phyloP scores from a whole-genome alignment of 495 filamentous ascomycete genomes.

The Xylaria bambusicola region DNA sequence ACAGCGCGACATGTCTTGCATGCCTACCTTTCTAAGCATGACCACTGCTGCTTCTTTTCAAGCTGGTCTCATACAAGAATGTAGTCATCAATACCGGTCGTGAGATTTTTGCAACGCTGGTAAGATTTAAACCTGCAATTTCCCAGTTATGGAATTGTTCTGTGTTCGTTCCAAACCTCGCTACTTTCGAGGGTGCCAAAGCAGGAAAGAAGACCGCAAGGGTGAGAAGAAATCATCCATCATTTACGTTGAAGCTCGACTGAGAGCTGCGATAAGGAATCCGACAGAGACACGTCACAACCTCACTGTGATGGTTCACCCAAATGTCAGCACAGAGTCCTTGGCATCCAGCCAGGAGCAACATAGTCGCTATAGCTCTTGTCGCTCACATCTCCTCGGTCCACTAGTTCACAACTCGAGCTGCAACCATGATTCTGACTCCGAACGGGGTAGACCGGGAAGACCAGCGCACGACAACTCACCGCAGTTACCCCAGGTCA shows the following conservation, averaged over 20 bases:
- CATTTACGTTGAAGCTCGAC: not conserved
- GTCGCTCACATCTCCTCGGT: not conserved
- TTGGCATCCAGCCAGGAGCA: not conserved
- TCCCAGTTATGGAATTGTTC: slow-evolving; percentile 5
- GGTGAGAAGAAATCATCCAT: not conserved
- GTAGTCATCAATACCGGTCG: not conserved
- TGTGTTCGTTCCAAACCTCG: slow-evolving; percentile 10
- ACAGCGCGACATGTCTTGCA: slow-evolving; percentile 1
- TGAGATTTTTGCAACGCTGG: not conserved
- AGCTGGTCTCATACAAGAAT: slow-evolving; percentile 1
- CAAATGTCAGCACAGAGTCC: not conserved
- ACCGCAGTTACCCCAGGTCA: not conserved
- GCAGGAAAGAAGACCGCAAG: not conserved
- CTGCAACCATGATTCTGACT: not conserved
- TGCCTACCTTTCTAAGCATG: not conserved
- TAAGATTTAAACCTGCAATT: not conserved
- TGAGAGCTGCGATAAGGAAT: not conserved
- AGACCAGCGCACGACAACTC: not conserved
- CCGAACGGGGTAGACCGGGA: not conserved
- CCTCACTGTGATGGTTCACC: not conserved
- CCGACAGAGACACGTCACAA: not conserved
- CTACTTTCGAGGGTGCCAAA: not conserved
- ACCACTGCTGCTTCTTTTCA: not conserved
- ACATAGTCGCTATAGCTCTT: not conserved
- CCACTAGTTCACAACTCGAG: not conserved